Base-by-base conservation (phyloP, 108 stramenopile species). In the Poteriospumella lacustris region DNA sequence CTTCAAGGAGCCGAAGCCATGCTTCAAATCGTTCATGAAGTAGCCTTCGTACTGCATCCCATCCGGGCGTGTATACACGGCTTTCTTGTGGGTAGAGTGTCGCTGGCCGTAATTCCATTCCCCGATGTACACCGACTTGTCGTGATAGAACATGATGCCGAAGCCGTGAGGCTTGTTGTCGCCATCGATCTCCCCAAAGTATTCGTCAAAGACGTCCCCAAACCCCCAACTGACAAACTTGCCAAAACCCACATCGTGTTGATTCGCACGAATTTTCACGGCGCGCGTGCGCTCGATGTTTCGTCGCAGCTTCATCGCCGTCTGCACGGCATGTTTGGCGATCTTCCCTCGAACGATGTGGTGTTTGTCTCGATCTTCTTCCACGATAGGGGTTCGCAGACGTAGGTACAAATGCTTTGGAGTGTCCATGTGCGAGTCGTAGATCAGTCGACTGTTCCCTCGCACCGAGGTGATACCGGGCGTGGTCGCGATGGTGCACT, bases 131-230 rank as follows among this genome's bases (percentile, higher is more conserved):
- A 73, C 70, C 3, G 12, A 12, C 15, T 34, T 34, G 36, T 73
- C 70, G 9, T n/a, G 36, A 73, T 73, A 73, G 31, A 73, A 5
- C 24, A 33, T 73, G 3, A 73, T 42, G 12, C 70, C 70, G 9
- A 73, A 5, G 24, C 70, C 70, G 42, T 5, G 33, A n/a, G 70
- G 70, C 36, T 29, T 3, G 31, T 42, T 42, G 3, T 73, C 42
- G 40, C 15, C 9, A 5, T 73, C 33, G 9, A 42, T 34, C 31
- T 73, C 44, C 36, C 70, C 70, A 73, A 34, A 42, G 42, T 73
- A 73, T 56, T 73, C 70, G 42, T 73, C 70, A 73, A 73, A 73
- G 15, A 40, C 19, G 24, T 73, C 70, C 26, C 41, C 41, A 44
- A 42, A 33, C 19, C 70, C 70, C 70, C 70, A 73, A 56, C 70